These are phyloP conservation scores for Cercospora beticola DNA, from an alignment of 2,329 filamentous ascomycete species.

Conservation along the genomic window DNA sequence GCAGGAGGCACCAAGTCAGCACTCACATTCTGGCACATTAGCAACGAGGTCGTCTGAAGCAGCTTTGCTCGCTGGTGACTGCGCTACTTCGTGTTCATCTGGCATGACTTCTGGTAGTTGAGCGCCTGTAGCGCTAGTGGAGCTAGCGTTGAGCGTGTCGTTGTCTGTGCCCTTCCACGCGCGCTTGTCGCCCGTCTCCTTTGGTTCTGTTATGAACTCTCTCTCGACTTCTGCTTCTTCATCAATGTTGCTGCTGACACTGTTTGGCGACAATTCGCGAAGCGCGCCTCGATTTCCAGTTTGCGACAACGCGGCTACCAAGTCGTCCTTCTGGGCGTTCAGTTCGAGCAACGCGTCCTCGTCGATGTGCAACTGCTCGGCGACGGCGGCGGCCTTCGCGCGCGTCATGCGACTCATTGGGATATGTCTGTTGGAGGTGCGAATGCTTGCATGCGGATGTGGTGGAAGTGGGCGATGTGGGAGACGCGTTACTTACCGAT, in stretches of 20 bases:
- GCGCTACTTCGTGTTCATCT: conserved; percentile 23
- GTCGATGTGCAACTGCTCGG: conserved; percentile 41
- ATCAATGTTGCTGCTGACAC: conserved; percentile 28
- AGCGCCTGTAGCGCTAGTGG: conserved; percentile 9
- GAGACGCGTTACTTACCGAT: conserved; percentile 14
- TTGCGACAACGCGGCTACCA: conserved; percentile 15
- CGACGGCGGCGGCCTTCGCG: conserved; percentile 43
- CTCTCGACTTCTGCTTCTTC: conserved; percentile 21
- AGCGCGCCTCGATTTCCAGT: conserved; percentile 39
- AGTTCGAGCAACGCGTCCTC: conserved; percentile 37
- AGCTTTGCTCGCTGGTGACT: conserved; percentile 23
- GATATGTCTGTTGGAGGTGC: neutral
- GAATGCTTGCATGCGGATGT: neutral
- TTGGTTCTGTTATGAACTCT: conserved; percentile 36
- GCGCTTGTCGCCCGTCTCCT: conserved; percentile 36
- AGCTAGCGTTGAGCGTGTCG: conserved; percentile 16
- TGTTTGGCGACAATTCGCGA: conserved; percentile 44
- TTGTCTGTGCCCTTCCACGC: conserved; percentile 35
- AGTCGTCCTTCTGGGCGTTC: conserved; percentile 21
- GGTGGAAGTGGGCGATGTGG: conserved; percentile 15
- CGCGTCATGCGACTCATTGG: conserved; percentile 44
- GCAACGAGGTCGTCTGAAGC: conserved; percentile 25
- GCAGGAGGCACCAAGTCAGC: neutral
- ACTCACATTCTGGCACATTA: conserved; percentile 23
- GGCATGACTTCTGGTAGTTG: conserved; percentile 18